Base-by-base conservation (phyloP, 345 rosid species). In the Populus tremula region DNA sequence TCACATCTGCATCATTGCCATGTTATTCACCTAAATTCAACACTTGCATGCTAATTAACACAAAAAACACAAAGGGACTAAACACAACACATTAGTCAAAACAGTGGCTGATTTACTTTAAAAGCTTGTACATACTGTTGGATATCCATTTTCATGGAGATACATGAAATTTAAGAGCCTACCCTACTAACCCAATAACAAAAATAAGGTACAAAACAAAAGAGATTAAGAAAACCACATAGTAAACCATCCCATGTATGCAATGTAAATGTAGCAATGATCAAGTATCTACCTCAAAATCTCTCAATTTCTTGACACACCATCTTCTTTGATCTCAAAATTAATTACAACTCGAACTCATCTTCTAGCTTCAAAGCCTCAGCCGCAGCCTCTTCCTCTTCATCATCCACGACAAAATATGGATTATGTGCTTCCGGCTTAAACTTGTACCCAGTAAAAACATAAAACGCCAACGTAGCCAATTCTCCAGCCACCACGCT, bases 361-460 rank as follows among this genome's bases (percentile, higher is more conserved):
- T 96, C 98, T 76, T 96, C 99, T n/a, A 93, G 93, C 93, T 92
- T 96, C 85, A 96, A 77, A 18, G 89, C 88, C 83, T 95, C 98
- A 0, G 97, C 98, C 7, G 98, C 99, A 74, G 98, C 99, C 85
- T 96, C 99, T 78, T 96, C 99, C 77, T 96, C 99, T 21, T 93
- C 99, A 73, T 96, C 99, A 73, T 93, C 99, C 54, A 96, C 85
- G 49, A 88, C 94, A 77, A 96, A 96, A 84, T 96, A 96, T 0
- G 99, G 99, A 78, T 96, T 96, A 70, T 92, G 98, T 0, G 89
- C 93, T 92, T 96, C 97, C 0, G 99, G 99, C 87, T 77, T 93
- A 83, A 96, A 96, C 83, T 88, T 93, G 59, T 85, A 96, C 73
- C 97, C 99, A 0, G 99, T 96, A 50, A 93, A 96, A 65, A 88